Base-by-base conservation (phyloP, 805 yeast species). In the Saccharomycopsis babjevae region DNA sequence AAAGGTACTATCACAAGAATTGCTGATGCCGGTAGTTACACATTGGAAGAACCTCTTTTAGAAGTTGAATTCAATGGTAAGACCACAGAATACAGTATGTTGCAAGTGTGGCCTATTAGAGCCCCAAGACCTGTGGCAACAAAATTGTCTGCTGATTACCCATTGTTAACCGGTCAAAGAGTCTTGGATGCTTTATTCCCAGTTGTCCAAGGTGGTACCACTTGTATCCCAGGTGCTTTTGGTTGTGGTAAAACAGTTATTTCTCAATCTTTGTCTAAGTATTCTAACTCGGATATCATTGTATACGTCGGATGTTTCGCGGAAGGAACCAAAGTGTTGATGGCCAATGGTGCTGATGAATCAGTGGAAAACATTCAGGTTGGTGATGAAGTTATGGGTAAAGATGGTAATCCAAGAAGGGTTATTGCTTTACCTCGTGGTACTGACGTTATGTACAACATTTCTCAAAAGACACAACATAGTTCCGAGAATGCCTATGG, bases 191-290 rank as follows among this genome's bases (percentile, higher is more conserved):
- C 99, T 36, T 82, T 94, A 66, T 94, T 94, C 83, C 99, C 99
- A 56, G 88, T 96, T 84, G 99, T 94, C 69, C 99, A 94, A 80
- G 99, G 99, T 79, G 99, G 99, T 80, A 94, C 99, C 46, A 94
- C 99, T 40, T 96, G 99, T 87, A 94, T 94, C 74, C 99, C 99
- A 56, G 99, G 99, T 78, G 99, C 99, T 66, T 94, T 94, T 70
- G 99, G 99, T 66, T 94, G 98, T 77, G 99, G 99, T 76, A 94
- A 92, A 74, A 93, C 99, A 13, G 99, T 93, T 70, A 93, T 93
- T 73, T 93, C 99, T 34, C 99, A 93, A 79, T 90, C 98, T 1
- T 80, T 94, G 73, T 93, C 98, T 66, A 94, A 94, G 76, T 94
- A 85, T 77, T 94, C 99, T 63, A 94, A 94, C 82, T 94, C 98